These are phyloP conservation scores for Pleurostoma richardsiae DNA, from an alignment of 2,329 filamentous ascomycete species.

Conservation along the genomic window DNA sequence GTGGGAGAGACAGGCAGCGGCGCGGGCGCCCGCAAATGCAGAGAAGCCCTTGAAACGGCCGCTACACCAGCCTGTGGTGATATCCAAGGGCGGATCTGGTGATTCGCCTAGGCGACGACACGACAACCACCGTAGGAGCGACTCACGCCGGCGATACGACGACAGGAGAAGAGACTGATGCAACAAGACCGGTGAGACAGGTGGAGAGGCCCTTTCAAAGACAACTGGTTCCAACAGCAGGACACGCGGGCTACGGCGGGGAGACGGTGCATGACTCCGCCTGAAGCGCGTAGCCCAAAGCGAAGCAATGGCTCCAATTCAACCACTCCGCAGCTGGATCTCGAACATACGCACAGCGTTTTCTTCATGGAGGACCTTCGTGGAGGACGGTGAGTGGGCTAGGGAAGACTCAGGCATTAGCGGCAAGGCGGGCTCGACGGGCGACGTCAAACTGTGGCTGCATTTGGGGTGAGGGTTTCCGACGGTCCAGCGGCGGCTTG, in stretches of 20 bases:
- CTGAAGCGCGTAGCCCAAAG: conserved; percentile 4
- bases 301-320: conserved; percentile 1
- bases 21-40: conserved; percentile 34
- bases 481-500: conserved; percentile 33
- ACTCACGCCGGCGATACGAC: conserved; percentile 16
- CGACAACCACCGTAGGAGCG: conserved; percentile 24
- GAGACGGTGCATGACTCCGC: not conserved
- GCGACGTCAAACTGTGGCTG: conserved; percentile 10
- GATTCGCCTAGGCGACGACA: conserved; percentile 27
- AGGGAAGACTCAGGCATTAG: not conserved
- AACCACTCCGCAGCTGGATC: not conserved
- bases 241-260: not conserved
- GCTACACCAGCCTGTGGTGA: conserved; percentile 49
- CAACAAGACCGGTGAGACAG: not conserved
- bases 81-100: conserved; percentile 33
- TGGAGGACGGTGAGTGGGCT: not conserved
- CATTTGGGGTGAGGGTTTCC: conserved; percentile 19
- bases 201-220: not conserved
- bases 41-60: conserved; percentile 50
- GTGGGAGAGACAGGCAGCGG: conserved; percentile 52
- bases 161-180: conserved; percentile 18
- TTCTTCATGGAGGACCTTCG: not conserved
- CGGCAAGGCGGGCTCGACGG: not conserved
- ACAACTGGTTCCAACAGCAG: not conserved
- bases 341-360: not conserved